These are phyloP conservation scores for Sarocladiaceae sp. DNA, from an alignment of 2,329 filamentous ascomycete genomes.

Conservation along the genomic window DNA sequence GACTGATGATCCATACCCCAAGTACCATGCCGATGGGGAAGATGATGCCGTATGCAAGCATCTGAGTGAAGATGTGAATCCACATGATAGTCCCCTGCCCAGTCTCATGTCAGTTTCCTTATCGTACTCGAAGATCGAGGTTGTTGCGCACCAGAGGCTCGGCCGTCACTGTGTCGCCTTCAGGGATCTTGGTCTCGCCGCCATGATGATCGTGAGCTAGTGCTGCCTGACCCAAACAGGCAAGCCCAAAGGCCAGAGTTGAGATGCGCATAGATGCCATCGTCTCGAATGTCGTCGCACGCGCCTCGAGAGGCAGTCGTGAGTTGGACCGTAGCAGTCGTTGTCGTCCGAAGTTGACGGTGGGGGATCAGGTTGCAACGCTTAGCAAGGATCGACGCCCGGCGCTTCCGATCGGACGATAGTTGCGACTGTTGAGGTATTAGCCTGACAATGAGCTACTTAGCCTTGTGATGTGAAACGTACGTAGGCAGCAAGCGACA, in stretches of 20 bases:
- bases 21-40: constrained; percentile 95
- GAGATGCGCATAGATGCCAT: neutral
- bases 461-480: neutral
- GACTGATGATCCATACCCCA: constrained; percentile 54
- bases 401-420: constrained; percentile 4
- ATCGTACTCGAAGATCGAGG: neutral
- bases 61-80: constrained; percentile 88
- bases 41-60: constrained; percentile 80
- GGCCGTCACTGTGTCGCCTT: constrained; percentile 61
- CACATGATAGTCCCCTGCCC: constrained; percentile 74
- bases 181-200: constrained; percentile 50
- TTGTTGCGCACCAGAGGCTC: constrained; percentile 61
- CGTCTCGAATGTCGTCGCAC: neutral
- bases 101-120: constrained; percentile 23
- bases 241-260: constrained; percentile 1
- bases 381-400: constrained; percentile 6
- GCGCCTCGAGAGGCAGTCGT: neutral
- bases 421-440: neutral
- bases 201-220: constrained; percentile 43
- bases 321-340: neutral
- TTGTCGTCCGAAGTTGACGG: neutral
- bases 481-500: neutral
- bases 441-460: neutral
- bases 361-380: neutral
- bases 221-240: constrained; percentile 5